Evolutionary conservation across 805 yeast genomes (phyloP).

Genomic region (Candida montana): DNA sequence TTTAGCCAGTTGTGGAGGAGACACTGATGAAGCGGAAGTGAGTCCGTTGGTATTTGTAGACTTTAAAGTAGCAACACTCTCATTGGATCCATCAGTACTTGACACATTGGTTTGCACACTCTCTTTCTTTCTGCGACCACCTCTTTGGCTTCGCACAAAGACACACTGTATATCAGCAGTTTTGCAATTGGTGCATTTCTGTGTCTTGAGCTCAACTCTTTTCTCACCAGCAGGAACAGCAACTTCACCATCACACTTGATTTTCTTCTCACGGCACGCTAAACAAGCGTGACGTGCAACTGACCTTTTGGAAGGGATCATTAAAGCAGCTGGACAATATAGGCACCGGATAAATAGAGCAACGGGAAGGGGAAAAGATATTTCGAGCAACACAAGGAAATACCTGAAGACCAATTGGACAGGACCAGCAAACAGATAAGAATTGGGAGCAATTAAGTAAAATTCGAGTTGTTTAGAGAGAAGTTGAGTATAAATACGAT

Average conservation of each 20-base stretch:
- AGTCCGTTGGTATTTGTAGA: neutral
- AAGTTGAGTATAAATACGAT: no score
- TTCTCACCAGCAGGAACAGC: conserved; percentile 23
- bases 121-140: conserved; percentile 42
- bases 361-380: no score
- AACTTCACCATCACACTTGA: conserved; percentile 61
- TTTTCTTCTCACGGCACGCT: conserved; percentile 58
- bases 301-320: conserved; percentile 28
- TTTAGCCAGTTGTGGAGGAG: neutral
- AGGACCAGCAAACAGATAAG: no score
- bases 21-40: neutral
- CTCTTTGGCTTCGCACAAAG: conserved; percentile 51
- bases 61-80: neutral
- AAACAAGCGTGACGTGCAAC: conserved; percentile 61
- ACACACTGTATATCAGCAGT: conserved; percentile 43
- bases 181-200: conserved; percentile 46
- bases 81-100: neutral
- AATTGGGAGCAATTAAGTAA: no score
- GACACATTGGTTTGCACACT: no score
- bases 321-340: neutral
- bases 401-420: no score
- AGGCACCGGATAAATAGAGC: no score
- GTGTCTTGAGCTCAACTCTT: conserved; percentile 22
- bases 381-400: no score
- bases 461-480: no score